Evolutionary conservation across 192 early-diverging fungal genomes (phyloP), one percentile per base, ranked within the genome.

Genomic region (Backusella parvicylindrica): DNA sequence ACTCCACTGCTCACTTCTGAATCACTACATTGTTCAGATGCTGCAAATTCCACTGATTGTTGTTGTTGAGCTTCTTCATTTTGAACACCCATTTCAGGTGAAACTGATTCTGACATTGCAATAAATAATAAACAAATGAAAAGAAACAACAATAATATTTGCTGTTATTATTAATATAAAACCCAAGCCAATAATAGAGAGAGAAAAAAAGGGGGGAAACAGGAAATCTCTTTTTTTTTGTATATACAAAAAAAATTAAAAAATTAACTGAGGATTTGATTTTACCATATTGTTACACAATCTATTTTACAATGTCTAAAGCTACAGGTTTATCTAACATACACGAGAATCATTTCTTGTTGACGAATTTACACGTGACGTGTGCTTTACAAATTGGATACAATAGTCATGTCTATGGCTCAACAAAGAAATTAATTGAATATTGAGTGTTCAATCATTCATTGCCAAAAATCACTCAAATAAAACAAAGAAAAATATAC

Each of bases 71-170:
- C 53, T 60, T 60, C 23, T 28, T 60, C 23, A 60, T 28, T 60
- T 60, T 60, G 53, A 26, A 12, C 53, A 26, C 53, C 28, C 23
- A 60, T 12, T 26, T 26, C 53, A 7, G 26, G 53, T 28, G 26
- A 28, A 60, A 28, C 53, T 60, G 53, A 60, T 60, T 60, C 53
- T 60, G 53, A 60, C 53, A 60, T 60, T 60, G 53, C 26, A 47
- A 47, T 47, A 21, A 47, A 60, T 28, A 12, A 60, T 60, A 60
- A 60, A 60, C 28, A 60, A 26, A 26, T 26, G 26, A 13, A 56
- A 26, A 23, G 23, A 56, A 56, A 56, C 23, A 21, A 28, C 26
- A 60, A 60, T 11, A 26, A 60, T 23, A 60, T 3, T 60, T 4
- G 26, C 7, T 60, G 28, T 28, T 56, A 56, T 56, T 26, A 56